phyloP scores from a whole-genome alignment of 108 stramenopile species.

The Skeletonema menzelii region DNA sequence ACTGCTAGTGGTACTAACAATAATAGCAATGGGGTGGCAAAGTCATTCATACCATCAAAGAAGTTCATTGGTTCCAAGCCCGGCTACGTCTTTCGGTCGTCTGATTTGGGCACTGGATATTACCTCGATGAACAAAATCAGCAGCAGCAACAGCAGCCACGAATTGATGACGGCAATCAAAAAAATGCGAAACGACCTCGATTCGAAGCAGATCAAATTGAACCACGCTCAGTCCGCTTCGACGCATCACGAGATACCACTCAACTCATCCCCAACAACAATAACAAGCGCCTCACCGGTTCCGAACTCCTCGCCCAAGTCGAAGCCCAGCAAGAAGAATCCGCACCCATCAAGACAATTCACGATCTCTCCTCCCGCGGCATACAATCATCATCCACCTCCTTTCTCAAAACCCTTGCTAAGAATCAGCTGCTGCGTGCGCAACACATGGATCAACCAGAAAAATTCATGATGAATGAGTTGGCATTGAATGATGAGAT shows the following conservation, averaged over 20 bases:
- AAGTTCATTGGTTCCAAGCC: constrained; percentile 56
- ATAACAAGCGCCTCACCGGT: background rate
- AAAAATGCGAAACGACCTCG: constrained; percentile 15
- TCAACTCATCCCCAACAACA: constrained; percentile 27
- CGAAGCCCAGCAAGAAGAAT: constrained; percentile 44
- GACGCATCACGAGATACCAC: constrained; percentile 57
- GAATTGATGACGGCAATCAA: background rate
- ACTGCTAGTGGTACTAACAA: background rate
- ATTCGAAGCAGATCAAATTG: constrained; percentile 5
- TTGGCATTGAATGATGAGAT: constrained; percentile 74
- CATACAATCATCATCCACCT: constrained; percentile 43
- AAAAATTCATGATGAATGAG: constrained; percentile 72
- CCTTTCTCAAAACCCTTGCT: constrained; percentile 40
- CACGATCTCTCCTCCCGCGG: constrained; percentile 57
- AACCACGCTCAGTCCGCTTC: constrained; percentile 34
- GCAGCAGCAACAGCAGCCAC: background rate
- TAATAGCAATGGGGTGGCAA: background rate
- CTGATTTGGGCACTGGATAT: constrained; percentile 65
- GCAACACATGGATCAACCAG: constrained; percentile 49
- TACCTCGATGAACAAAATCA: constrained; percentile 45
- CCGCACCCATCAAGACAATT: constrained; percentile 13
- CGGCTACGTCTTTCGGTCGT: constrained; percentile 73
- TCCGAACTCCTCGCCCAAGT: constrained; percentile 63
- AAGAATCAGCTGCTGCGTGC: constrained; percentile 60
- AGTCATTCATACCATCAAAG: constrained; percentile 49